Base-by-base conservation (phyloP, 768 basidiomycete species). In the Mycena crocata region DNA sequence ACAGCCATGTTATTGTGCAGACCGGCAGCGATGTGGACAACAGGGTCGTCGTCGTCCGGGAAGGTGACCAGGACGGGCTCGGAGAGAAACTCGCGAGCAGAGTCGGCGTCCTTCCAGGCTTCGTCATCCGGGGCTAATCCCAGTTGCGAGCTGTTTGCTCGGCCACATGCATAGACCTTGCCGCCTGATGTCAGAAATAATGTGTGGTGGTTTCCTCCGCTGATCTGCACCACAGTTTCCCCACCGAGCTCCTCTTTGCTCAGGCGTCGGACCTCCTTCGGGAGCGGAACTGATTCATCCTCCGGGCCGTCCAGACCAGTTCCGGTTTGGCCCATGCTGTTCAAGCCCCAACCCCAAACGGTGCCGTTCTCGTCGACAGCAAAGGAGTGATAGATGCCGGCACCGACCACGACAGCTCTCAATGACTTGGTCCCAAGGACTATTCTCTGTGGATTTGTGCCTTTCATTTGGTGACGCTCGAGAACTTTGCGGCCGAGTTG, bases 341-440 rank as follows among this genome's bases (percentile, higher is more conserved):
- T 98, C 64, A 96, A 83, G n/a, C 97, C 97, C 97, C 97, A 98
- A 15, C 89, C 95, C 90, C 91, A 98, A 12, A 97, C 92, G 52
- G 86, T 87, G 31, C 95, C 96, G 8, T 84, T 80, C 57, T 92
- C 87, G 75, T 95, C 92, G 62, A 98, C 89, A 3, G 96, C 96
- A 73, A 98, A 98, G 0, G 95, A 96, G 73, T 94, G 92, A 78
- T 90, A 93, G 56, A 86, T 85, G 9, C 97, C 96, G 0, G 95
- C 87, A 5, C 95, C 95, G 66, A 98, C 81, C 44, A 80, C 81
- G 15, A 90, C 89, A 48, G 81, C 82, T 78, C 81, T 82, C 72
- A 90, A 87, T 30, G 81, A 76, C n/a, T 90, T 87, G 28, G 76
- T 80, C 23, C 32, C 90, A n/a, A 98, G 85, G 2, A 87, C 86